Conservation (phyloP, 495 filamentous ascomycete species). For the Xylaria acuta region DNA sequence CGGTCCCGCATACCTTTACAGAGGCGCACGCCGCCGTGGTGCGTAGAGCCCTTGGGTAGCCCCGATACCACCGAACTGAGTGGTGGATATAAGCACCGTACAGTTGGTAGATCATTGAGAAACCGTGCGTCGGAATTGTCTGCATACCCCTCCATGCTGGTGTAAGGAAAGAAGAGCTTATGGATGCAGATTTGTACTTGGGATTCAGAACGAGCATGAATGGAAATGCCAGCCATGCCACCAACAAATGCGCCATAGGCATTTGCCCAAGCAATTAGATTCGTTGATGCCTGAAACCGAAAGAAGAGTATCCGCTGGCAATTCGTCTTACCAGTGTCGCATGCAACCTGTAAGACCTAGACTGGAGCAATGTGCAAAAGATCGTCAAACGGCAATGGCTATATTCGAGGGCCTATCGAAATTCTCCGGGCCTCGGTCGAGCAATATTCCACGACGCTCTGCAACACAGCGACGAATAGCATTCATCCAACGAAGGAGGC, state of each 20-base stretch:
- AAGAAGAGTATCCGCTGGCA: conserved; percentile 6
- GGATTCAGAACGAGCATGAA: not conserved
- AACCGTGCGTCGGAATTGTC: not conserved
- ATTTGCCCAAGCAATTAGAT: conserved; percentile 1
- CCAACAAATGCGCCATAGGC: not conserved
- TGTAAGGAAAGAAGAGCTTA: not conserved
- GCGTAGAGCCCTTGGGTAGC: conserved; percentile 12
- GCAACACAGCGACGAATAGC: conserved; percentile 12
- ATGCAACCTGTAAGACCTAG: conserved; percentile 15
- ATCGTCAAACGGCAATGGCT: conserved; percentile 1
- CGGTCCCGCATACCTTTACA: conserved; percentile 14
- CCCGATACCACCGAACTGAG: conserved; percentile 3
- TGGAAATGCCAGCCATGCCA: conserved; percentile 11
- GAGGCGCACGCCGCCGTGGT: conserved; percentile 17
- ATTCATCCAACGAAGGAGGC: conserved; percentile 19
- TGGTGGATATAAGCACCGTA: conserved; percentile 1
- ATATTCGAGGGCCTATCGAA: conserved; percentile 14
- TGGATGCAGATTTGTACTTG: conserved; percentile 4
- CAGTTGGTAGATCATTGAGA: conserved; percentile 1
- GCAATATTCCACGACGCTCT: conserved; percentile 13
- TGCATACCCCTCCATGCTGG: conserved; percentile 5
- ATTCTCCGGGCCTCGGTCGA: conserved; percentile 3
- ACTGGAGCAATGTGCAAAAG: not conserved
- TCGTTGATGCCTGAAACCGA: conserved; percentile 21
- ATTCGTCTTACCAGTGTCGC: conserved; percentile 4